These are phyloP conservation scores for Cyclotella sp. DNA, from an alignment of 108 stramenopile species.

Conservation along the genomic window DNA sequence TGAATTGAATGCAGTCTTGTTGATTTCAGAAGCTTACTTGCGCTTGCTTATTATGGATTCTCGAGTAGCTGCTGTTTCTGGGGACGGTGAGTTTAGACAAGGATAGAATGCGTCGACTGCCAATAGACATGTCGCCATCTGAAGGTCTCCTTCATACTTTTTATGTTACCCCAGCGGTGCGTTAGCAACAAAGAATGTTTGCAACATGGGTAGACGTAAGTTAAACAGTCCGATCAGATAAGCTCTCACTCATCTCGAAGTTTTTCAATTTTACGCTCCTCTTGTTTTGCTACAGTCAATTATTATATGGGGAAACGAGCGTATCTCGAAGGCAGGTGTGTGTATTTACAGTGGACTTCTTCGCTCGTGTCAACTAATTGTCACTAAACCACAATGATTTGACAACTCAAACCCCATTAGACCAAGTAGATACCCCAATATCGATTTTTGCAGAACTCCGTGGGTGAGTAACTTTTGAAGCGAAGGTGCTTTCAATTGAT, in stretches of 20 bases:
- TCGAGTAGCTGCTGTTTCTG: conserved; percentile 24
- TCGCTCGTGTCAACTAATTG: background rate
- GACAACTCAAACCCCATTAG: background rate
- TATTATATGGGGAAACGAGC: conserved; percentile 44
- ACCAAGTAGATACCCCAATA: conserved; percentile 40
- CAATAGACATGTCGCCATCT: too few relatives aligned
- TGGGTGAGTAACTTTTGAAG: conserved; percentile 4
- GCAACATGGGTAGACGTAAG: conserved; percentile 42
- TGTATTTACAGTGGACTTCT: background rate
- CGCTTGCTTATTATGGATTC: background rate
- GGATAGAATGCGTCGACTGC: background rate
- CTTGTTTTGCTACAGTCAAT: conserved; percentile 19
- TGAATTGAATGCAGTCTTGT: background rate
- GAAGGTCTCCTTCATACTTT: background rate
- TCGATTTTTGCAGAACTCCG: conserved; percentile 43
- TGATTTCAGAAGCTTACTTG: background rate
- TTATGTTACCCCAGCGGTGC: background rate
- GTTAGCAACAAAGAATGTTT: conserved; percentile 37
- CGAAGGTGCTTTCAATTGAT: too few relatives aligned
- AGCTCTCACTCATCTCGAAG: background rate
- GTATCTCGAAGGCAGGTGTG: conserved; percentile 28
- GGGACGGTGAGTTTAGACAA: conserved; percentile 18
- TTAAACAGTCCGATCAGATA: background rate
- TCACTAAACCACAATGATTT: background rate
- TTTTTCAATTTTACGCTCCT: background rate